These are phyloP conservation scores for Urtica urens DNA, from an alignment of 306 rosid genomes.

Conservation along the genomic window DNA sequence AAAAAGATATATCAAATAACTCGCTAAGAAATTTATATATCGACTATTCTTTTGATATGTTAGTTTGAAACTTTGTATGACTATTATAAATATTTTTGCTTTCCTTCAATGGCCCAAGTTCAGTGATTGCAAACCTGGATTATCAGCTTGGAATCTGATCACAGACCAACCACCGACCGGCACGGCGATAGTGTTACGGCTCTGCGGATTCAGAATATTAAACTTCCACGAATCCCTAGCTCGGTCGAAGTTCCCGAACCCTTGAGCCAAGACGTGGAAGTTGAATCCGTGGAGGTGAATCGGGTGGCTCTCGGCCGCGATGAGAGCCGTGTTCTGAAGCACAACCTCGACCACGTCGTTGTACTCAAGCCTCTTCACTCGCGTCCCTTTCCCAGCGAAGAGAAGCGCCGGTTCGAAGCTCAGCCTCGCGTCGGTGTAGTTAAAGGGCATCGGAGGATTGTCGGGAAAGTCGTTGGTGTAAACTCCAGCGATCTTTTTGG, in stretches of 20 bases:
- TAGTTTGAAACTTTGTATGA: no score
- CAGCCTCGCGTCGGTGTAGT: conserved; percentile 22
- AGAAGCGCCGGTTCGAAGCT: not conserved
- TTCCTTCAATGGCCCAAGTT: no score
- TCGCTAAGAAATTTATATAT: no score
- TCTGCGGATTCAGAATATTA: conserved; percentile 45
- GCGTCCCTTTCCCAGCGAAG: conserved; percentile 40
- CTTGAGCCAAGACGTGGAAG: conserved; percentile 55
- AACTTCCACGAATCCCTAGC: conserved; percentile 18
- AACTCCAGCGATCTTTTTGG: conserved; percentile 13
- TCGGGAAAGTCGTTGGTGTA: conserved; percentile 44
- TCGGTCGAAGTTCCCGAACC: conserved; percentile 43
- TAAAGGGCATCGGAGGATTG: conserved; percentile 22
- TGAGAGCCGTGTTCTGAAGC: conserved; percentile 34
- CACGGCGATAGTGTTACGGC: conserved; percentile 50
- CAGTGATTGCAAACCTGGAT: conserved; percentile 38
- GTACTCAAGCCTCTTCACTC: conserved; percentile 42
- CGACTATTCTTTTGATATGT: no score
- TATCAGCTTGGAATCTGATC: conserved; percentile 30
- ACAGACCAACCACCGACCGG: conserved; percentile 59
- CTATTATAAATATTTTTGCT: no score
- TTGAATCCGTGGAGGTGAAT: conserved; percentile 54
- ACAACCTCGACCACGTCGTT: conserved; percentile 47
- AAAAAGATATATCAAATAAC: no score
- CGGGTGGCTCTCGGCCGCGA: conserved; percentile 36